These are phyloP conservation scores for Teratosphaeria nubilosa DNA, from an alignment of 2,329 filamentous ascomycete genomes.

Conservation along the genomic window DNA sequence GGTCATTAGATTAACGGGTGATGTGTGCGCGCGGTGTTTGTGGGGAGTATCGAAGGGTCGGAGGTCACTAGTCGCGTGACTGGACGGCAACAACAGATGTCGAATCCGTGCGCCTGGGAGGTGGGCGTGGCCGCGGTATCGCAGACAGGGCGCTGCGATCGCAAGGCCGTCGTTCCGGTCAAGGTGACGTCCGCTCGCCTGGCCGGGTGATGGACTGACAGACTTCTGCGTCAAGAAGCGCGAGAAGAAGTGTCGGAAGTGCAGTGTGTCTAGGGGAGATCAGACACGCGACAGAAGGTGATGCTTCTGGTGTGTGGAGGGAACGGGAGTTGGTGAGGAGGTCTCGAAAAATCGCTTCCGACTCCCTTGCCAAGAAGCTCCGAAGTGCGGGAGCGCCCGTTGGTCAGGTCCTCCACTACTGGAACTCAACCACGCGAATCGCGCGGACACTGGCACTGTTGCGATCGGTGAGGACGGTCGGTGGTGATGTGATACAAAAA, in stretches of 20 bases:
- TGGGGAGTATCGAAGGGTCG: neutral
- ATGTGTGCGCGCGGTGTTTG: slow-evolving; percentile 7
- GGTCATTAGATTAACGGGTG: slow-evolving; percentile 45
- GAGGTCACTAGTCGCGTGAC: slow-evolving; percentile 6
- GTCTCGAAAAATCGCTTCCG: neutral
- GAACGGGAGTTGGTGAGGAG: neutral
- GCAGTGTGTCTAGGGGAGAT: slow-evolving; percentile 6
- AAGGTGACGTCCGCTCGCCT: slow-evolving; percentile 1
- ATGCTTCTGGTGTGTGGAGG: slow-evolving; percentile 1
- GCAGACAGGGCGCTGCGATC: slow-evolving; percentile 4
- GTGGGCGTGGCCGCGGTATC: neutral
- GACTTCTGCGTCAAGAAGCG: slow-evolving; percentile 7
- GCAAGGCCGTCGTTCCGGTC: slow-evolving; percentile 3
- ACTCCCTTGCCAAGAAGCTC: neutral
- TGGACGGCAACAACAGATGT: slow-evolving; percentile 6
- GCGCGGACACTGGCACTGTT: too few relatives aligned
- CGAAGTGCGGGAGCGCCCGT: too few relatives aligned
- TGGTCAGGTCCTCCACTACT: neutral
- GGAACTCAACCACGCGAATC: neutral
- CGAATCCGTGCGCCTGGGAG: slow-evolving; percentile 4
- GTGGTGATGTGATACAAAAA: neutral
- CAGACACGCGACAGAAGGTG: slow-evolving; percentile 11
- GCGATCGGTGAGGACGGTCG: neutral
- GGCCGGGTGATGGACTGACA: neutral
- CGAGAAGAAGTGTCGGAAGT: slow-evolving; percentile 6